Base-by-base conservation (phyloP, 441 rosid genomes). In the Pelargonium cotyledonis region DNA sequence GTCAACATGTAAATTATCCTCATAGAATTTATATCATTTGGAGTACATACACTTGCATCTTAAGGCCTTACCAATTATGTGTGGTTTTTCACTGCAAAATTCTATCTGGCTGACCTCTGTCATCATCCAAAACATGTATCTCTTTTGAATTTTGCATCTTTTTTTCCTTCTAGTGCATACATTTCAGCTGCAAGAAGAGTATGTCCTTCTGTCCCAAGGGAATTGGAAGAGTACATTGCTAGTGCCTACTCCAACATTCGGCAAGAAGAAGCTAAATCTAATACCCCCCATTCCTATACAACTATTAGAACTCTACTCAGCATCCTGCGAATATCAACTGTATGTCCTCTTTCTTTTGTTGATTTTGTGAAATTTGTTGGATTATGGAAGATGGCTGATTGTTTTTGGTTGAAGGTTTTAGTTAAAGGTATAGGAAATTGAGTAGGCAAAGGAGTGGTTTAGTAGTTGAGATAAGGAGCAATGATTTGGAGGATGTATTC, bases 221-320 rank as follows among this genome's bases (percentile, higher is more conserved):
- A 91, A 77, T 72, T 95, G 55, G 99, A 95, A 80, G 99, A 95
- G 80, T 95, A 92, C 68, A 83, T 89, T 73, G 96, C 98, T 70
- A 86, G 91, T 68, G 97, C 98, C 64, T 95, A 95, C 78, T 92
- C 91, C 65, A 84, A 86, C 73, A 91, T 95, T 79, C 86, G 98
- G 18, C 99, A 92, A 80, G 99, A 95, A 82, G 99, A 95, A 84
- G 95, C 98, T 26, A 87, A 82, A 83, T 85, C 97, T 61, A 90
- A 83, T 68, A 76, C 91, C 51, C 97, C 98, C 65, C 97, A 95
- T 77, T 92, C 98, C 44, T 92, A 95, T 78, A 95, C 99, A 70
- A 95, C 99, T 31, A 88, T 91, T 74, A 83, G 99, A 79, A 92
- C 98, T 63, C 83, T 95, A 73, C 97, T 92, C 66, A 95, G 99